Evolutionary conservation across 2,329 filamentous ascomycete genomes (phyloP).

Genomic region (Fusarium brevicatenulatum): DNA sequence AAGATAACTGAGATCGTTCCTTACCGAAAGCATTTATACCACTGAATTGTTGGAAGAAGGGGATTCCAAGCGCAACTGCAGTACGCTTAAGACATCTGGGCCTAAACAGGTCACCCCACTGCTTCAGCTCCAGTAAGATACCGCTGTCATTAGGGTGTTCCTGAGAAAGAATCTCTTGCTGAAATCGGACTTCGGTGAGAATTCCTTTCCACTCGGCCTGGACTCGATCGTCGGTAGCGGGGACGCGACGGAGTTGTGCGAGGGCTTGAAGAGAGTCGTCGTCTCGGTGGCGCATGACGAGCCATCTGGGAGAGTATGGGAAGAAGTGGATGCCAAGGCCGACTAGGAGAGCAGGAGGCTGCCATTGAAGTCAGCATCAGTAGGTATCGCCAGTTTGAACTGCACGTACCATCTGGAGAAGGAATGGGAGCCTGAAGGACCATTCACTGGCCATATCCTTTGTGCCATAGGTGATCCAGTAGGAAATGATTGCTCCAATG

Average conservation of each 20-base stretch:
- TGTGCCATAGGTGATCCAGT: slow-evolving; percentile 65
- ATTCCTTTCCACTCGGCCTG: slow-evolving; percentile 61
- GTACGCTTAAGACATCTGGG: slow-evolving; percentile 1
- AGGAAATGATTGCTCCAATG: slow-evolving; percentile 59
- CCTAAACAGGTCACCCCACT: slow-evolving; percentile 5
- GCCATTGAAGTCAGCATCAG: fast-evolving
- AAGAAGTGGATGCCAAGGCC: slow-evolving; percentile 55
- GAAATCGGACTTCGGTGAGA: slow-evolving; percentile 58
- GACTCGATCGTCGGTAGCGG: slow-evolving; percentile 55
- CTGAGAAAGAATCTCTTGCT: slow-evolving; percentile 43
- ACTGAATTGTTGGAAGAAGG: slow-evolving; percentile 36
- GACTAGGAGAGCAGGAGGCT: slow-evolving; percentile 54
- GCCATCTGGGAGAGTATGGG: slow-evolving; percentile 59
- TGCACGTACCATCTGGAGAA: slow-evolving; percentile 21
- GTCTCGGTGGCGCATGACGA: slow-evolving; percentile 52
- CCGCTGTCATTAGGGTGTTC: neutral
- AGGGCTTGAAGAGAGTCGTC: slow-evolving; percentile 53
- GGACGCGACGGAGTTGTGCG: slow-evolving; percentile 53
- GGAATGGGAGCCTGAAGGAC: slow-evolving; percentile 55
- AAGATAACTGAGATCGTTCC: neutral
- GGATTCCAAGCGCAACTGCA: slow-evolving; percentile 16
- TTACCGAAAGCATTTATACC: slow-evolving; percentile 1
- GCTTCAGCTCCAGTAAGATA: neutral
- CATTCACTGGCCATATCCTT: slow-evolving; percentile 54
- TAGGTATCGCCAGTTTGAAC: no score